Percentiles rank a stretch among this genome's conserved stretches.
These are phyloP conservation scores for Huiozyma naganishii DNA, from an alignment of 805 yeast genomes.

Conservation along the genomic window DNA sequence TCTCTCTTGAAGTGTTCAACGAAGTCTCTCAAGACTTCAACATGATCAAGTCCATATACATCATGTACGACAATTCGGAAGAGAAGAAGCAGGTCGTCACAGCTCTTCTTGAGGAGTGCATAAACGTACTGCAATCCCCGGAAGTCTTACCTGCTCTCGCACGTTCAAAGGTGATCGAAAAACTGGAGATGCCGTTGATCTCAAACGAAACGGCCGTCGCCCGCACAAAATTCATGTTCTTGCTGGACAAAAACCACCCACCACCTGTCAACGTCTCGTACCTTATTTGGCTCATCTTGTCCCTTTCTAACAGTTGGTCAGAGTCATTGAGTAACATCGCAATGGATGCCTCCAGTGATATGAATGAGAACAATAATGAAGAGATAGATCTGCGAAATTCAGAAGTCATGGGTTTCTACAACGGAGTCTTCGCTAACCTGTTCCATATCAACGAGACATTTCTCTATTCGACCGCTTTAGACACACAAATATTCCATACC, in stretches of 20 bases:
- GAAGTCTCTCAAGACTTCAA: constrained; percentile 47
- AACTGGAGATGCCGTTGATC: constrained; percentile 26
- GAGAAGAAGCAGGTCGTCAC: constrained; percentile 51
- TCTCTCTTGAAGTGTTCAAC: constrained; percentile 64
- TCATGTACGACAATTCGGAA: constrained; percentile 47
- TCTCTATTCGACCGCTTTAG: constrained; percentile 51
- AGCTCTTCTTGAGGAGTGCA: constrained; percentile 40
- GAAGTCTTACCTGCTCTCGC: constrained; percentile 27
- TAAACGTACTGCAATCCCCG: constrained; percentile 25
- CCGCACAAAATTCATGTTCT: constrained; percentile 54
- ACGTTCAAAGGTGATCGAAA: constrained; percentile 25
- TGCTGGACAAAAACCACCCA: constrained; percentile 70
- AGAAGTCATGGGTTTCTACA: constrained; percentile 21
- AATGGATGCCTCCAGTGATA: constrained; percentile 28
- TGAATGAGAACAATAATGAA: constrained; percentile 23
- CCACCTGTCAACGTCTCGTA: constrained; percentile 61
- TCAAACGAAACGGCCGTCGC: constrained; percentile 35
- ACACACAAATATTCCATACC: constrained; percentile 56
- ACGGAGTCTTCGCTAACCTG: constrained; percentile 31
- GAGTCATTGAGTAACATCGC: constrained; percentile 44
- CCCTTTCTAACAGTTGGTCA: constrained; percentile 42
- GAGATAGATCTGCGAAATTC: constrained; percentile 6
- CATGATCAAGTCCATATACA: constrained; percentile 41
- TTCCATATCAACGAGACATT: constrained; percentile 39
- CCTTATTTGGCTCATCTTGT: constrained; percentile 44